phyloP scores from a whole-genome alignment of 192 early-diverging fungal species.

The Coemansia sp. region DNA sequence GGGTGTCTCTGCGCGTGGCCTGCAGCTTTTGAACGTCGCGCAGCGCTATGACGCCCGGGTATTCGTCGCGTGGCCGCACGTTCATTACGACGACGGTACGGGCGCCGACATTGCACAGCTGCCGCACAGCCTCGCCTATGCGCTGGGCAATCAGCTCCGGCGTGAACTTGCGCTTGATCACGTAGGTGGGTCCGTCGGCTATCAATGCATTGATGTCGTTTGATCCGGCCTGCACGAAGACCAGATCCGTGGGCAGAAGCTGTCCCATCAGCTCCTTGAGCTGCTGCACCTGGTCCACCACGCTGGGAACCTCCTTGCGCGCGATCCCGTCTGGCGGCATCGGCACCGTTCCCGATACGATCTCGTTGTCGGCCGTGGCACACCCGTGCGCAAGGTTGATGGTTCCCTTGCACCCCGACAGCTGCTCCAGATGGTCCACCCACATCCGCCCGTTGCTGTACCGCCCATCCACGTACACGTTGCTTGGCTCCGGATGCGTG shows the following conservation, averaged over 20 bases:
- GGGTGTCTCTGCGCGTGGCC: slow-evolving; percentile 16
- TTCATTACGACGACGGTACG: slow-evolving; percentile 41
- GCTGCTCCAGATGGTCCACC: slow-evolving; percentile 33
- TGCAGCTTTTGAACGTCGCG: slow-evolving; percentile 8
- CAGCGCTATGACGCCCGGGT: slow-evolving; percentile 34
- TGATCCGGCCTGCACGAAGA: slow-evolving; percentile 46
- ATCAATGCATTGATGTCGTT: slow-evolving; percentile 51
- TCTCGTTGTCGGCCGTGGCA: slow-evolving; percentile 44
- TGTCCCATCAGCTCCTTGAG: slow-evolving; percentile 10
- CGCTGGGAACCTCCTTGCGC: slow-evolving; percentile 32
- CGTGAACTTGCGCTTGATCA: slow-evolving; percentile 23
- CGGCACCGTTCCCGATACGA: slow-evolving; percentile 39
- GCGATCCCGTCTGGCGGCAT: slow-evolving; percentile 24
- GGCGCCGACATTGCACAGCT: slow-evolving; percentile 22
- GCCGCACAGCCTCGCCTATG: slow-evolving; percentile 14
- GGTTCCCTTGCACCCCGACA: not conserved
- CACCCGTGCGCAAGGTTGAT: slow-evolving; percentile 43
- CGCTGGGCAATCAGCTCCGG: slow-evolving; percentile 22
- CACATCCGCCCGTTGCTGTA: slow-evolving; percentile 45
- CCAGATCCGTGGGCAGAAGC: slow-evolving; percentile 29
- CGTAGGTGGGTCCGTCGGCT: slow-evolving; percentile 13
- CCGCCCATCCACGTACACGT: slow-evolving; percentile 41
- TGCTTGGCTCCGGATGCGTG: slow-evolving; percentile 22
- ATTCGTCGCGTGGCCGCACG: slow-evolving; percentile 45
- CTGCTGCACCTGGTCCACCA: slow-evolving; percentile 22